Base-by-base conservation (phyloP, 2,329 filamentous ascomycete genomes). In the Epichloe brachyelytri region DNA sequence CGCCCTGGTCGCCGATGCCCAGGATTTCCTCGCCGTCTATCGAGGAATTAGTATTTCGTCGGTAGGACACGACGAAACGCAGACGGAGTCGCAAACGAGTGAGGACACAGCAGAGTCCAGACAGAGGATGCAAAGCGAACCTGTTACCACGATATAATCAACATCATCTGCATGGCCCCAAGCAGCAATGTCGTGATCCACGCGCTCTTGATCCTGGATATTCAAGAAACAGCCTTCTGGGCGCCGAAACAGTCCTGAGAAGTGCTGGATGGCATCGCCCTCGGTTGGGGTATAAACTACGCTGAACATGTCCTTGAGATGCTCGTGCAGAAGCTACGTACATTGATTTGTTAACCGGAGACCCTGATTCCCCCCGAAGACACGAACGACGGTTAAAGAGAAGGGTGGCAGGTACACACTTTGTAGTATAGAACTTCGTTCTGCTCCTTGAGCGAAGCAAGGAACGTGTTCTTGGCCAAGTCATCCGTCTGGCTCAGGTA, bases 271-370 rank as follows among this genome's bases (percentile, higher is more conserved):
- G 0, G 89, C 89, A 40, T 94, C 87, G 8, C 86, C 88, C 67
- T 95, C 88, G 0, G 89, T 95, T 0, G 89, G 89, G 0, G 89
- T 95, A 62, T 95, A 95, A 30, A 95, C 86, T n/a, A 95, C 72
- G 40, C 83, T 81, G 61, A 94, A 90, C 86, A 95, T 93, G 62
- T 95, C 88, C 56, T 86, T 82, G 19, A 95, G 68, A 59, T 95
- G 83, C 4, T 86, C 80, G 62, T 86, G 77, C 7, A 93, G 74
- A 10, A 94, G 74, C 78, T 88, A 4, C 26, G 17, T 34, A 11
- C 22, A 34, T 33, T 33, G 43, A 19, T 17, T n/a, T n/a, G 20
- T 15, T 2, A 14, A 11, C 14, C 3, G 22, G 19, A 26, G 12
- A 22, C 20, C 12, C 10, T 8, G 26, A 30, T 10, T 26, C 26